Base-by-base conservation (phyloP, 2,329 filamentous ascomycete species). In the Penicillium thymicola region DNA sequence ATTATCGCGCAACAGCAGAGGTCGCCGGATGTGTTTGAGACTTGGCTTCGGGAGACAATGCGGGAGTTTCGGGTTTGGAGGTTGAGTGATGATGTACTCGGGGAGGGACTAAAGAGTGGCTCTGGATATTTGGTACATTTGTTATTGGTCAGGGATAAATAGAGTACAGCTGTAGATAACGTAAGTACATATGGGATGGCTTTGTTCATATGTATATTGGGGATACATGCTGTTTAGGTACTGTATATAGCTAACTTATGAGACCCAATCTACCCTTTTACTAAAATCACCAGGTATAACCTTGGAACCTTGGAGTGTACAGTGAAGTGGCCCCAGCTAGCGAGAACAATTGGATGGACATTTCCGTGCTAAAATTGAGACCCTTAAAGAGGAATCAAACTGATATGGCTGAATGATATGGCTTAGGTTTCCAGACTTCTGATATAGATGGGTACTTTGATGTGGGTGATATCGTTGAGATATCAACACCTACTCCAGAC, bases 1-100 rank as follows among this genome's bases (percentile, higher is more conserved):
- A 75, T 97, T 6, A 82, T 97, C 49, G 93, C 90, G 25, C 93
- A 97, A 77, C 93, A 97, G 74, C 82, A 97, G 47, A 85, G 94
- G 30, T 87, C 90, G 28, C 84, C 89, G 2, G 88, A 92, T 34
- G 90, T 97, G 6, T 94, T 97, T 65, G 87, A 93, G 65, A 77
- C 80, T 14, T 97, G 92, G 90, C 75, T 96, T 47, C 79, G 78
- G 59, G 82, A 83, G 51, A 92, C 96, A 62, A 75, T 83, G 58
- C 70, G 70, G 32, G 70, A 73, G 9, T 97, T 97, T 67, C 79
- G 79, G 11, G 85, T 88, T 8, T 97, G 92, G 90, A 82, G 89
- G 55, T 73, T 96, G 6, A 85, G 86, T 0, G 87, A 91, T 67
- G 75, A 79, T 36, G 72, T 83, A 36, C 68, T 95, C 48, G 82